These are phyloP conservation scores for Ormosia semicastrata DNA, from an alignment of 306 rosid genomes.

Conservation along the genomic window DNA sequence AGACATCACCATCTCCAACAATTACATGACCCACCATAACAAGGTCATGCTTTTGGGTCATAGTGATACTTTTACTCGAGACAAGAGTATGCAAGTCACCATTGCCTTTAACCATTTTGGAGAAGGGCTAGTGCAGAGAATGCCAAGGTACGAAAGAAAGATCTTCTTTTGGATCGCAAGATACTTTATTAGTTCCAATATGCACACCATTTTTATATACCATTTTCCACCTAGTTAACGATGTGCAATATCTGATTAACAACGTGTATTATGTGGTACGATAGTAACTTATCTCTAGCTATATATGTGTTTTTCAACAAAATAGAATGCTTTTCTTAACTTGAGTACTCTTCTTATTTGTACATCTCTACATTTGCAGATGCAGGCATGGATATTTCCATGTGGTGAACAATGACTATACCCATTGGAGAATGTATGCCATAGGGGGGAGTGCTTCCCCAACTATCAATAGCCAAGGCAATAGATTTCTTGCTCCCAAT, in stretches of 20 bases:
- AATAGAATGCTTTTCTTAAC: not conserved
- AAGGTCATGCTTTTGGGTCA: slow-evolving; percentile 98
- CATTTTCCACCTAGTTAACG: too few relatives aligned
- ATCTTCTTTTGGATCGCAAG: not conserved
- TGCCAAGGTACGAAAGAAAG: slow-evolving; percentile 42
- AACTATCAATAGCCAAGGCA: slow-evolving; percentile 93
- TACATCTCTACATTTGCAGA: slow-evolving; percentile 42
- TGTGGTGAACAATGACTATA: slow-evolving; percentile 95
- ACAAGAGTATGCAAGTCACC: slow-evolving; percentile 90
- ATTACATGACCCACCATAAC: slow-evolving; percentile 77
- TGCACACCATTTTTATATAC: too few relatives aligned
- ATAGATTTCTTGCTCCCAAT: slow-evolving; percentile 80
- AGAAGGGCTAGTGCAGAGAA: slow-evolving; percentile 86
- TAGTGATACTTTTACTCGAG: slow-evolving; percentile 64
- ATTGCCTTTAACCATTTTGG: slow-evolving; percentile 97
- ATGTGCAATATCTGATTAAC: too few relatives aligned
- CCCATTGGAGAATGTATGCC: slow-evolving; percentile 89
- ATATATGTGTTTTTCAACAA: not conserved
- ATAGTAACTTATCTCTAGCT: not conserved
- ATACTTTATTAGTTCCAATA: not conserved
- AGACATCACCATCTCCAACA: slow-evolving; percentile 78
- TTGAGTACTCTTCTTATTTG: not conserved
- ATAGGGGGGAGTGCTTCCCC: slow-evolving; percentile 94
- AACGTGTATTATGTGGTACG: too few relatives aligned
- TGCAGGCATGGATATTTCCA: slow-evolving; percentile 94